A percentile compares a stretch with the other conserved stretches of the same genome.
These are phyloP conservation scores for Lactarius deliciosus DNA, from an alignment of 768 basidiomycete species.

Conservation along the genomic window DNA sequence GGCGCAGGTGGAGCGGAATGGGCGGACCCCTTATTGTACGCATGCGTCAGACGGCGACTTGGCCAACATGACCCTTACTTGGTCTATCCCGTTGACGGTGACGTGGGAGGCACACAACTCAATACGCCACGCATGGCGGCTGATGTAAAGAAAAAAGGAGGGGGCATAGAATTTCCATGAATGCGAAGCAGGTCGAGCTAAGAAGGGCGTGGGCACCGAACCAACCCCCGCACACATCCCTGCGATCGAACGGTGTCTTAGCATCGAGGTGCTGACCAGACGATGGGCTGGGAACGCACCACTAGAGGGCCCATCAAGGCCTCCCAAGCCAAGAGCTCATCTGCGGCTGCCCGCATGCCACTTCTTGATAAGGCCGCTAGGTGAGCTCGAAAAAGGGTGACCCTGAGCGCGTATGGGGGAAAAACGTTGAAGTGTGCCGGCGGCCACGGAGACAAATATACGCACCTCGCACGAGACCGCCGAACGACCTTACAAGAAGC, in stretches of 20 bases:
- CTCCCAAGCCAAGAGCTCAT: constrained; percentile 31
- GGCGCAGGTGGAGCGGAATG: neutral
- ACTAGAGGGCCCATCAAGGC: constrained; percentile 24
- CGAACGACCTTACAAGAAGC: constrained; percentile 45
- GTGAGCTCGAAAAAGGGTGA: constrained; percentile 29
- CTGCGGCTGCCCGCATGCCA: constrained; percentile 32
- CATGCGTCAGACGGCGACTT: neutral
- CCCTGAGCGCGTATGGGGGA: neutral
- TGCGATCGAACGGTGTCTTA: neutral
- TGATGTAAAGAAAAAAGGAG: neutral
- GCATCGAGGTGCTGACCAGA: neutral
- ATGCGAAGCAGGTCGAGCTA: constrained; percentile 25
- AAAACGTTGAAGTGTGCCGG: neutral
- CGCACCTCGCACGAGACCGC: constrained; percentile 39
- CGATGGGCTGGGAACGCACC: neutral
- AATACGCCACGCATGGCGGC: constrained; percentile 10
- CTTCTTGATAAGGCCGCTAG: constrained; percentile 31
- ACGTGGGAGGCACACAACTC: constrained; percentile 18
- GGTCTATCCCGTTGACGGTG: neutral
- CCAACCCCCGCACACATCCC: constrained; percentile 26
- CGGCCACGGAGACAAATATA: constrained; percentile 1
- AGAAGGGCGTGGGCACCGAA: constrained; percentile 19
- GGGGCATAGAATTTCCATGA: constrained; percentile 24
- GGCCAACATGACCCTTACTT: neutral
- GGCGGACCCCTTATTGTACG: neutral